Base-by-base conservation (phyloP, 2,329 filamentous ascomycete species). In the Fusarium sp. region DNA sequence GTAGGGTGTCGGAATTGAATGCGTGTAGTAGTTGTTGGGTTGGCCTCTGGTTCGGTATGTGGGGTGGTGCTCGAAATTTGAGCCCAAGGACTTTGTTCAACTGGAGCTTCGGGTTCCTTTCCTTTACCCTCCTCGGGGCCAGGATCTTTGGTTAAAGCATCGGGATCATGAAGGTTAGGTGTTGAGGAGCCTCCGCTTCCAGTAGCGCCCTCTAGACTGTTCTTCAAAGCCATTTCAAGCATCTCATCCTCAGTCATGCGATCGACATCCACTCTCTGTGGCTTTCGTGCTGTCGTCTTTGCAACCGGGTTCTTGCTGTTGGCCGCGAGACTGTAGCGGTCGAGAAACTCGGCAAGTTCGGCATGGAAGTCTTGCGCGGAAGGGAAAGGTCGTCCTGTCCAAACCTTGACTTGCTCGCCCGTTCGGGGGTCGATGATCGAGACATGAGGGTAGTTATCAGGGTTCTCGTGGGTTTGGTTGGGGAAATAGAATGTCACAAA, bases 231-330 rank as follows among this genome's bases (percentile, higher is more conserved):
- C 89, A 98, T 91, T 82, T 98, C 93, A 75, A 99, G 85, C 95
- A 97, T 97, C 84, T 99, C 95, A 56, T 98, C 95, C 80, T 99
- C 96, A 1, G 94, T 97, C 92, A 99, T 96, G 43, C 93, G 91
- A 66, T 93, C 93, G 4, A 98, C 89, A 73, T 96, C 94, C 61
- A 93, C 87, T 58, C 89, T 87, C 79, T 92, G 92, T 50, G 89
- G 86, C 63, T 88, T 88, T 79, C 94, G 93, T 6, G 91, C 87
- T 35, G 79, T 77, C 21, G 81, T 62, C 80, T 91, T 93, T 30
- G 94, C 92, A 9, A 99, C 94, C 0, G 96, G 96, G 79, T 99
- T 99, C 84, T 97, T 97, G 80, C 93, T 96, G 78, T 94, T 92
- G 49, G 90, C 90, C 35, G 93, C 94, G 57, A 99, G 86, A 80